Percentiles rank a stretch among this genome's conserved stretches.
Evolutionary conservation across 129 eudicot genomes (phyloP).

Genomic region (Pseudognaphalium luteoalbum): DNA sequence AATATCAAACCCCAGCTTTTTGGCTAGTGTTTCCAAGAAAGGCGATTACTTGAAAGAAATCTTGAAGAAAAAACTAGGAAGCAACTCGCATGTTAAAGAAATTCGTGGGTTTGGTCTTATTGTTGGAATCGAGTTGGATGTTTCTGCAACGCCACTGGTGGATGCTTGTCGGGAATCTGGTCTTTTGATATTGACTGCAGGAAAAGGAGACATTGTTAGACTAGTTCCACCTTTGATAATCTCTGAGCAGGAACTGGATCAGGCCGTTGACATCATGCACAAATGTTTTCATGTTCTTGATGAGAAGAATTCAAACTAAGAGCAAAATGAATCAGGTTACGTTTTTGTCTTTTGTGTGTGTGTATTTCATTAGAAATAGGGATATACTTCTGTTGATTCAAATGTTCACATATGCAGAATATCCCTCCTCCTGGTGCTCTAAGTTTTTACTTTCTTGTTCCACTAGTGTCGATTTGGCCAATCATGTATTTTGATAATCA

Average conservation of each 20-base stretch:
- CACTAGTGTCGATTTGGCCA: no score
- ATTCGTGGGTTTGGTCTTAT: constrained; percentile 77
- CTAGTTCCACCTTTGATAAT: constrained; percentile 78
- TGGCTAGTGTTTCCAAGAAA: constrained; percentile 55
- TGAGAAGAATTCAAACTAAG: constrained; percentile 22
- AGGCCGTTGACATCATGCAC: constrained; percentile 56
- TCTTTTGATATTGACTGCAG: constrained; percentile 70
- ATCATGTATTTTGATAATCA: background rate
- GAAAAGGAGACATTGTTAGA: constrained; percentile 81
- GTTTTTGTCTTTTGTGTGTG: background rate
- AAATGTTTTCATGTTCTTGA: constrained; percentile 67
- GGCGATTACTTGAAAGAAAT: constrained; percentile 61
- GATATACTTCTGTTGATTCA: background rate
- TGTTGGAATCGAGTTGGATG: constrained; percentile 79
- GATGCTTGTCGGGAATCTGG: constrained; percentile 72
- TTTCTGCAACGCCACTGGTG: constrained; percentile 63
- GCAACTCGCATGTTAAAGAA: constrained; percentile 62
- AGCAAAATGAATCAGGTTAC: background rate
- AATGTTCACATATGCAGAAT: background rate
- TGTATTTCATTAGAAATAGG: background rate
- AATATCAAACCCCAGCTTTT: constrained; percentile 61
- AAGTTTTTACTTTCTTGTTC: no score
- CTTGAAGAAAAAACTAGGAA: constrained; percentile 46
- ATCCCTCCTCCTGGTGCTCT: background rate
- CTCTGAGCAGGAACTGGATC: constrained; percentile 54